phyloP scores from a whole-genome alignment of 371 early-diverging fungal genomes.

The Apophysomyces trapeziformis region DNA sequence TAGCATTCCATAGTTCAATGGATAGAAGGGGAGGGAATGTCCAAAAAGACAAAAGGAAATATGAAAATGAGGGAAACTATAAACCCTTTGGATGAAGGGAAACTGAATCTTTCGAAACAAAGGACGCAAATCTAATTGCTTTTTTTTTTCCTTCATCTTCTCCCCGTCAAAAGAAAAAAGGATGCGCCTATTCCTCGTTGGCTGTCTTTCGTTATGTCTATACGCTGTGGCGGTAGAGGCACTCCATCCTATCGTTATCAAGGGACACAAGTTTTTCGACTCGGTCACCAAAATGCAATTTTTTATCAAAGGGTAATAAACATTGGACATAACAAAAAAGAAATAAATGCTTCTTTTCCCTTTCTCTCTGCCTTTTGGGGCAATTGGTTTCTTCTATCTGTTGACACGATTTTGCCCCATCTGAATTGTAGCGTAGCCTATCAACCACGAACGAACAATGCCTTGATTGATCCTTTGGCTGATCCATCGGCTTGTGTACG shows the following conservation, averaged over 20 bases:
- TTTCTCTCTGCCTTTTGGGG: no score
- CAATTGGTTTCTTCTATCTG: no score
- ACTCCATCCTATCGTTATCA: constrained; percentile 67
- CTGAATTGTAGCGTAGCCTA: constrained; percentile 61
- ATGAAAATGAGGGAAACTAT: neutral
- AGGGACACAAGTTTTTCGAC: constrained; percentile 77
- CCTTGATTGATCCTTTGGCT: constrained; percentile 64
- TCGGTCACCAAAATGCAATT: constrained; percentile 74
- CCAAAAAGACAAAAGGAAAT: constrained; percentile 1
- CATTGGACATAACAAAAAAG: neutral
- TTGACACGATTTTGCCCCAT: no score
- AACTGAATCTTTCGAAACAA: no score
- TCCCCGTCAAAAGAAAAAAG: no score
- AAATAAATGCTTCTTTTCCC: neutral
- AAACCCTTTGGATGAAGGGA: neutral
- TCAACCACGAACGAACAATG: constrained; percentile 59
- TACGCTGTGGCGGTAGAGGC: constrained; percentile 23
- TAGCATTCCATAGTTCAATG: no score
- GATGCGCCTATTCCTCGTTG: no score
- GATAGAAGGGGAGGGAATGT: neutral
- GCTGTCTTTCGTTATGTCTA: neutral
- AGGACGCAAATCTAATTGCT: no score
- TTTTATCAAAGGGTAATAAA: constrained; percentile 71
- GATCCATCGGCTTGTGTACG: constrained; percentile 67
- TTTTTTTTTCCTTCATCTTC: no score